Evolutionary conservation across 352 stramenopile genomes (phyloP).

Genomic region (Globisporangium solare): DNA sequence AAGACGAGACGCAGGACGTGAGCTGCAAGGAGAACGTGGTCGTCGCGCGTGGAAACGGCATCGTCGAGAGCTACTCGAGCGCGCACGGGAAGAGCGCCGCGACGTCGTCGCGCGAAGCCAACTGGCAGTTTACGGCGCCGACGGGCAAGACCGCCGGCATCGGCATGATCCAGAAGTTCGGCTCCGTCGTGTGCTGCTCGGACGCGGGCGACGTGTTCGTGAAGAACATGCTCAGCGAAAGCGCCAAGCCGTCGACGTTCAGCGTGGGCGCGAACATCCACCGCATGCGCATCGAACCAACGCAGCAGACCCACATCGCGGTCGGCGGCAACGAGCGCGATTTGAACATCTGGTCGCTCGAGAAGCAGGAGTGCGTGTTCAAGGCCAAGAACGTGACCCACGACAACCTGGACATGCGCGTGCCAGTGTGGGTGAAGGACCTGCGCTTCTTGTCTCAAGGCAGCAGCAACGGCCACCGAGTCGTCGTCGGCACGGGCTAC

Average conservation of each 20-base stretch:
- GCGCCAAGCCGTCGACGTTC: slow-evolving; percentile 39
- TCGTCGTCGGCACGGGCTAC: slow-evolving; percentile 75
- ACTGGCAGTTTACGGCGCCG: slow-evolving; percentile 39
- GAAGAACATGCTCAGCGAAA: slow-evolving; percentile 35
- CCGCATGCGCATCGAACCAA: slow-evolving; percentile 47
- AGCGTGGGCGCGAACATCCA: slow-evolving; percentile 50
- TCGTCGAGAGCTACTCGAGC: slow-evolving; percentile 63
- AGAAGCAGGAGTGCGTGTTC: slow-evolving; percentile 74
- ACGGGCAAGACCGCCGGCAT: slow-evolving; percentile 36
- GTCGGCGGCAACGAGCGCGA: slow-evolving; percentile 83
- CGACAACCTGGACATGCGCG: slow-evolving; percentile 84
- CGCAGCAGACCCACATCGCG: slow-evolving; percentile 49
- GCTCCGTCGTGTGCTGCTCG: slow-evolving; percentile 68
- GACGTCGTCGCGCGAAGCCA: slow-evolving; percentile 24
- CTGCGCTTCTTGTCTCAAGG: slow-evolving; percentile 56
- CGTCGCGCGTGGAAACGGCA: slow-evolving; percentile 46
- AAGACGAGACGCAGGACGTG: slow-evolving; percentile 33
- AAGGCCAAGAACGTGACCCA: slow-evolving; percentile 85
- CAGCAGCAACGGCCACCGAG: slow-evolving; percentile 61
- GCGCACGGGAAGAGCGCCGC: slow-evolving; percentile 30
- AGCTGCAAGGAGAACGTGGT: slow-evolving; percentile 45
- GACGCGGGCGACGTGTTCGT: slow-evolving; percentile 48
- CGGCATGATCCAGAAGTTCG: slow-evolving; percentile 50
- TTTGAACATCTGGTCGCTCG: slow-evolving; percentile 75
- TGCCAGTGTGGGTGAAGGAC: slow-evolving; percentile 88